Percentiles rank a stretch among this genome's conserved stretches.
Conservation (phyloP, 2,329 filamentous ascomycete genomes). For the Amauroascus niger region DNA sequence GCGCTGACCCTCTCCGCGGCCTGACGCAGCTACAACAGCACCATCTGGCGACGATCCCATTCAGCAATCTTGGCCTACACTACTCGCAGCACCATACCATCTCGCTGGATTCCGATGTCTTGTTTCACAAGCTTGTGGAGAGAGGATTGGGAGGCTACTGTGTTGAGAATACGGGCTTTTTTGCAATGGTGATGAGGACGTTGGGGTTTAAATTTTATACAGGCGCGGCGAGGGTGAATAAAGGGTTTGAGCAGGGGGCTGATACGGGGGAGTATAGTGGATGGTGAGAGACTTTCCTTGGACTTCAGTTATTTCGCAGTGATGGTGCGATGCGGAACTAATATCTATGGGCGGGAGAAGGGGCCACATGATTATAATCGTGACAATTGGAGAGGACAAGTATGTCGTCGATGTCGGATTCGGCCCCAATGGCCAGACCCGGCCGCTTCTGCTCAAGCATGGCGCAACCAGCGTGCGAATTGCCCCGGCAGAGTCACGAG, state of each 20-base stretch:
- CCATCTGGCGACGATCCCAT: constrained; percentile 44
- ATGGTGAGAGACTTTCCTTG: constrained; percentile 33
- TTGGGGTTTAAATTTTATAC: constrained; percentile 48
- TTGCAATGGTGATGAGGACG: constrained; percentile 43
- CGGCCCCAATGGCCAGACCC: constrained; percentile 52
- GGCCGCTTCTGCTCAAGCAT: constrained; percentile 47
- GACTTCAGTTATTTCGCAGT: background rate
- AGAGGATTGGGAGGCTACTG: constrained; percentile 49
- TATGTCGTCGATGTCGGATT: constrained; percentile 52
- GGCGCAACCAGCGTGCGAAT: constrained; percentile 35
- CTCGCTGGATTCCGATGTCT: constrained; percentile 40
- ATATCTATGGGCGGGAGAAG: constrained; percentile 16
- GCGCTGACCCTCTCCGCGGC: constrained; percentile 25
- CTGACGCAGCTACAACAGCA: constrained; percentile 32
- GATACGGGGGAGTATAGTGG: constrained; percentile 37
- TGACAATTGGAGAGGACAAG: constrained; percentile 43
- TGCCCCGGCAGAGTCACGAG: constrained; percentile 47
- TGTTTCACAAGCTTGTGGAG: constrained; percentile 47
- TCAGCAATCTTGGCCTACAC: constrained; percentile 50
- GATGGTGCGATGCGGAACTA: background rate
- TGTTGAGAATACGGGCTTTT: constrained; percentile 51
- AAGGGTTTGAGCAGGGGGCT: constrained; percentile 27
- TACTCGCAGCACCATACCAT: constrained; percentile 43
- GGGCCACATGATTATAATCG: constrained; percentile 53
- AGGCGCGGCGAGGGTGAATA: constrained; percentile 44